Conservation (phyloP, 1,284 basidiomycete genomes). For the Pterula multifida region DNA sequence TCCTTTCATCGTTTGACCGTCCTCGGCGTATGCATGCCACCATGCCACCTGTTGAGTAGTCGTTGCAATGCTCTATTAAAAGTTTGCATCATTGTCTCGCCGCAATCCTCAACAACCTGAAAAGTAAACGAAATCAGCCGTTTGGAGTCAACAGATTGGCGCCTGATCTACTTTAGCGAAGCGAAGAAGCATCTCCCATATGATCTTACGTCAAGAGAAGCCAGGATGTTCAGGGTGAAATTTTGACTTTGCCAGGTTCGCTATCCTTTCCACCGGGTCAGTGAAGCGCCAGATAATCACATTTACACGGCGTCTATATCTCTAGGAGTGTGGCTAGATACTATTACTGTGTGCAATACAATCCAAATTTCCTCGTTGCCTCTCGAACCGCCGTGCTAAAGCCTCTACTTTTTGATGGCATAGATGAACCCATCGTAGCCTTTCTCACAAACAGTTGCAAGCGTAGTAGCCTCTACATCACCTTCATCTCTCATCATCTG, state of each 20-base stretch:
- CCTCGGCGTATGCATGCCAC: too few species aligned
- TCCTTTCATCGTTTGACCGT: not conserved
- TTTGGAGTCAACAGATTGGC: not conserved
- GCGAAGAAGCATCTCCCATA: too few species aligned
- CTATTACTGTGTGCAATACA: not conserved
- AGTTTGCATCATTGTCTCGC: not conserved
- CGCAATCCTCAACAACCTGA: too few species aligned
- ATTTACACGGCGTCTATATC: not conserved
- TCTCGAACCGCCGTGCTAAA: not conserved
- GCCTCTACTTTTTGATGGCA: constrained; percentile 19
- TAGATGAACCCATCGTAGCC: constrained; percentile 54
- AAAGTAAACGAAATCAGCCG: not conserved
- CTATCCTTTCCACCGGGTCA: too few species aligned
- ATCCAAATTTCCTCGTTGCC: not conserved
- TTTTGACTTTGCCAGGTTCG: not conserved
- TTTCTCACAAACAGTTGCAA: constrained; percentile 47
- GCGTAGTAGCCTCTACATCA: constrained; percentile 43
- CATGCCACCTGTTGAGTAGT: not conserved
- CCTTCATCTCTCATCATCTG: constrained; percentile 25
- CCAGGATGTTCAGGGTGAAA: too few species aligned
- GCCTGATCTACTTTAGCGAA: not conserved
- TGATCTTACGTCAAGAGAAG: too few species aligned
- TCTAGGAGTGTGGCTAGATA: not conserved
- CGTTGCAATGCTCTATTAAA: not conserved
- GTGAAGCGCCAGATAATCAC: too few species aligned